Evolutionary conservation across 331 rosid genomes (phyloP).

Genomic region (Spiraea crenata): DNA sequence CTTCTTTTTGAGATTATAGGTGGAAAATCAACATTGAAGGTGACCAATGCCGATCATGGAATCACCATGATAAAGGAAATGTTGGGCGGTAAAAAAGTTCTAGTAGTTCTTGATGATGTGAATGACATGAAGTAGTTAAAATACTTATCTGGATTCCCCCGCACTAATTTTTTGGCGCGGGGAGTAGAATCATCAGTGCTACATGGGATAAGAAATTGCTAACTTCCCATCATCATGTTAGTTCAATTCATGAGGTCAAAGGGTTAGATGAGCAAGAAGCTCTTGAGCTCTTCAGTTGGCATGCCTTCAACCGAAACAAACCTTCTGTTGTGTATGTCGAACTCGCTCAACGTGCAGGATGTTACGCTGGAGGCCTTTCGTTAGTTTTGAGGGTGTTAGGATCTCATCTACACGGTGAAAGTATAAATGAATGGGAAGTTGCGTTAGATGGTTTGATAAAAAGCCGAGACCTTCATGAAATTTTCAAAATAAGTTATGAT

Average conservation of each 20-base stretch:
- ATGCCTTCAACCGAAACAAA: constrained; percentile 25
- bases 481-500: constrained; percentile 18
- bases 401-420: constrained; percentile 22
- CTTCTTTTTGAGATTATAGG: background rate
- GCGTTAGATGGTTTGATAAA: constrained; percentile 13
- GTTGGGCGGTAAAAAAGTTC: rapidly evolving
- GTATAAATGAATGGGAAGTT: constrained; percentile 22
- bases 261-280: constrained; percentile 20
- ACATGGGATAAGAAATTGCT: constrained; percentile 41
- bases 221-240: constrained; percentile 7
- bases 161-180: constrained; percentile 29
- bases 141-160: constrained; percentile 16
- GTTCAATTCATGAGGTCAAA: constrained; percentile 18
- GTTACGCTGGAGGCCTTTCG: constrained; percentile 26
- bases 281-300: constrained; percentile 24
- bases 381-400: constrained; percentile 25
- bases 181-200: constrained; percentile 41
- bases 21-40: rapidly evolving
- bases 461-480: constrained; percentile 15
- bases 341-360: background rate
- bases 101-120: too few species aligned
- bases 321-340: background rate
- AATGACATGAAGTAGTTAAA: background rate
- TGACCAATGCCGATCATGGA: background rate
- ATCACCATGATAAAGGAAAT: rapidly evolving